Conservation (phyloP, 345 rosid species). For the Aquilaria yunnanensis region DNA sequence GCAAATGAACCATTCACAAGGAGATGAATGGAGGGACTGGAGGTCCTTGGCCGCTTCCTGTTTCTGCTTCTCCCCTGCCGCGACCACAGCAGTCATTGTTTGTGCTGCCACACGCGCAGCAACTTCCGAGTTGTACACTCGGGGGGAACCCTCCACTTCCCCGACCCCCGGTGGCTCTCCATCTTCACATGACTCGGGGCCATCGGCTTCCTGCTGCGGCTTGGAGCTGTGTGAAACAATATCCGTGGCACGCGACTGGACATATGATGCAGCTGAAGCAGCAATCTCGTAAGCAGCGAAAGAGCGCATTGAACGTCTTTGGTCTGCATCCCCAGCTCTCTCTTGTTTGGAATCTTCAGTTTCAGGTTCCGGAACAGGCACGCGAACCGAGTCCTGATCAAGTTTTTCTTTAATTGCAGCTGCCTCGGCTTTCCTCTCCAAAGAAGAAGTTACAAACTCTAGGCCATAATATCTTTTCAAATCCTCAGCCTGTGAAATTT, state of each 20-base stretch:
- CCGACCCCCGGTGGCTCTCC: constrained; percentile 14
- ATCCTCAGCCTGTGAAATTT: constrained; percentile 37
- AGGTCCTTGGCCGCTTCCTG: constrained; percentile 64
- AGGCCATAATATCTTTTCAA: constrained; percentile 57
- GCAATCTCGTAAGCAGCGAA: constrained; percentile 75
- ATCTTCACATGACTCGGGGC: not conserved
- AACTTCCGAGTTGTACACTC: constrained; percentile 56
- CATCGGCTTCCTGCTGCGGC: constrained; percentile 8
- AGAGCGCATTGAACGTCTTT: constrained; percentile 32
- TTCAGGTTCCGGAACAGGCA: constrained; percentile 20
- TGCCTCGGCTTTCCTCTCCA: constrained; percentile 70
- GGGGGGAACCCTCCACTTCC: constrained; percentile 24
- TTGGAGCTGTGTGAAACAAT: constrained; percentile 26
- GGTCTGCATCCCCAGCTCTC: constrained; percentile 11
- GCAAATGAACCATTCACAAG: constrained; percentile 91
- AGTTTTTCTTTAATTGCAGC: constrained; percentile 47
- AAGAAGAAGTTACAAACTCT: constrained; percentile 70
- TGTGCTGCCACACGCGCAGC: constrained; percentile 80
- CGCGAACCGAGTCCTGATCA: constrained; percentile 39
- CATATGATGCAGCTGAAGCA: constrained; percentile 85
- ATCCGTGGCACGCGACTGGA: constrained; percentile 49
- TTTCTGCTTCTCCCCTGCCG: constrained; percentile 85
- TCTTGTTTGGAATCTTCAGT: constrained; percentile 4
- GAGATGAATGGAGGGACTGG: constrained; percentile 77
- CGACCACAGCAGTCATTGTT: constrained; percentile 79